Conservation (phyloP, 2,329 filamentous ascomycete genomes). For the Talaromyces islandicus region DNA sequence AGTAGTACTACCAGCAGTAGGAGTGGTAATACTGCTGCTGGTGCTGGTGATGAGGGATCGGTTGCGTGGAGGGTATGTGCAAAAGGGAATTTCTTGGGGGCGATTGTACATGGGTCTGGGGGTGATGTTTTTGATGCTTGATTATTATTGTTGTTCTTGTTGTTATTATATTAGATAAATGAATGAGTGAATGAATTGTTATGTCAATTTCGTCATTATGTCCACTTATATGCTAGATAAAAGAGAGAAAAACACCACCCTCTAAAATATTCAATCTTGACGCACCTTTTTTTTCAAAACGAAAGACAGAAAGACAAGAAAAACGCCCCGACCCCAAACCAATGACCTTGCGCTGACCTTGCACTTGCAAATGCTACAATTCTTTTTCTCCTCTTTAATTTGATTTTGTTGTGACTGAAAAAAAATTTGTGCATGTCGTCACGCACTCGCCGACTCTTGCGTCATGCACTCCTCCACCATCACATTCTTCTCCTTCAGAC, state of each 20-base stretch:
- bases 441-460: background rate
- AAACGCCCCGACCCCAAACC: too few relatives aligned
- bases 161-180: background rate
- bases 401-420: too few relatives aligned
- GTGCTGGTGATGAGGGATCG: slow-evolving; percentile 7
- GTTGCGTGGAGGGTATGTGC: slow-evolving; percentile 35
- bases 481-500: background rate
- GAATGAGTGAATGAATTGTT: background rate
- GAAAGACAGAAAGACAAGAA: too few relatives aligned
- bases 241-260: too few relatives aligned
- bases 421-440: background rate
- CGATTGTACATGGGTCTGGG: slow-evolving; percentile 29
- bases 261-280: background rate
- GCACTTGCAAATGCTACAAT: background rate
- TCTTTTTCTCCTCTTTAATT: background rate
- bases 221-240: background rate
- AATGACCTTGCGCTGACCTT: too few relatives aligned
- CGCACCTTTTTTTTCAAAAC: too few relatives aligned
- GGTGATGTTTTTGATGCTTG: slow-evolving; percentile 24
- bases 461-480: background rate
- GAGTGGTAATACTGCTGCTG: too few relatives aligned
- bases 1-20: background rate
- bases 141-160: too few relatives aligned
- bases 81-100: slow-evolving; percentile 32
- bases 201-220: background rate